Percentiles rank a stretch among this genome's conserved stretches.
Conservation (phyloP, 192 early-diverging fungal species). For the Coemansia sp. region DNA sequence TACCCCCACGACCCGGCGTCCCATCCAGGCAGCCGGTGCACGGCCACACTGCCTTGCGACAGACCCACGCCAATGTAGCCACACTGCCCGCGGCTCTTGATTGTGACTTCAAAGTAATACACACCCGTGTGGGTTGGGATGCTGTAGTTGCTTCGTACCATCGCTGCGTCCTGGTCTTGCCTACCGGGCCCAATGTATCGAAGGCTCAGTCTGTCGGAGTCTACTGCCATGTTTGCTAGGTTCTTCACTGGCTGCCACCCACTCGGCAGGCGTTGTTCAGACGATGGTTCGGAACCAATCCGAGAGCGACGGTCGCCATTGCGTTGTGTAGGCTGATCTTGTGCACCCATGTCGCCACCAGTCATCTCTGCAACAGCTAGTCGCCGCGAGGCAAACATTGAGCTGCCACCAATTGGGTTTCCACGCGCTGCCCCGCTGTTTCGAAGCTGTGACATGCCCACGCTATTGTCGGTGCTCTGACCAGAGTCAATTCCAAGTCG, state of each 20-base stretch:
- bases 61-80: slow-evolving; percentile 96
- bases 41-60: slow-evolving; percentile 51
- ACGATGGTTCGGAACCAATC: background rate
- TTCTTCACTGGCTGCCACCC: slow-evolving; percentile 27
- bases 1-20: slow-evolving; percentile 92
- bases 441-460: background rate
- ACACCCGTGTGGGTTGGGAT: slow-evolving; percentile 85
- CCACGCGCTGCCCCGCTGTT: slow-evolving; percentile 1
- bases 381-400: background rate
- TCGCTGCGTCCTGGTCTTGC: slow-evolving; percentile 76
- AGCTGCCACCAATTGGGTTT: background rate
- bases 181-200: slow-evolving; percentile 61
- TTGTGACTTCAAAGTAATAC: slow-evolving; percentile 88
- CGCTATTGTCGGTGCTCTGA: background rate
- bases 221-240: slow-evolving; percentile 25
- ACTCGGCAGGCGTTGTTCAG: slow-evolving; percentile 18
- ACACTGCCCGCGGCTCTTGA: slow-evolving; percentile 84
- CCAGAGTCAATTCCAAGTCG: background rate
- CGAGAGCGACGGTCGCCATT: background rate
- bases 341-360: background rate
- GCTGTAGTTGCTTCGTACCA: slow-evolving; percentile 74
- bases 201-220: slow-evolving; percentile 27
- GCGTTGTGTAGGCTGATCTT: background rate
- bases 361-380: background rate
- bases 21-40: slow-evolving; percentile 87